A percentile compares a stretch with the other conserved stretches of the same genome.
phyloP scores from a whole-genome alignment of 306 rosid species.

The Quercus gilva region DNA sequence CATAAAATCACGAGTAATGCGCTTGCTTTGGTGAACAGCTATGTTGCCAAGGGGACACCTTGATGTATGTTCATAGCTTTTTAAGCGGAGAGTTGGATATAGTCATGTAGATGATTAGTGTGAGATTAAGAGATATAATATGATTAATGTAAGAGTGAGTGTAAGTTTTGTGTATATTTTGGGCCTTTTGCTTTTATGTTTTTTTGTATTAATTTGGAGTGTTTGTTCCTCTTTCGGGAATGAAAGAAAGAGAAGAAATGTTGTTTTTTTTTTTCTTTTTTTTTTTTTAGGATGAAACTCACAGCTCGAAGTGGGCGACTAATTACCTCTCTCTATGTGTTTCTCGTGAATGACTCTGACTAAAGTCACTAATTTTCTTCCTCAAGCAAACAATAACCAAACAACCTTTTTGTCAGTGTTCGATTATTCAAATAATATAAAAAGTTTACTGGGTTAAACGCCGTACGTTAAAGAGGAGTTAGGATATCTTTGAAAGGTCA shows the following conservation, averaged over 20 bases:
- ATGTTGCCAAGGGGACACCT: slow-evolving; percentile 53
- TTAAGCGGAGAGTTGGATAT: neutral
- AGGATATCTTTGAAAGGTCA: too few relatives aligned
- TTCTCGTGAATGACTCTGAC: neutral
- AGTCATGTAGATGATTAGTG: neutral
- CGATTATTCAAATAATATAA: too few relatives aligned
- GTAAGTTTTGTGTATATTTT: neutral
- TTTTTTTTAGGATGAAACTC: neutral
- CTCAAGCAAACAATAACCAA: too few relatives aligned
- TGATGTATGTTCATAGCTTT: neutral
- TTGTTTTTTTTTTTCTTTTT: neutral
- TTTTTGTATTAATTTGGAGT: neutral
- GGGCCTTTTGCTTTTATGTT: neutral
- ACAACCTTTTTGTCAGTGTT: too few relatives aligned
- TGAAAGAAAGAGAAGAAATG: neutral
- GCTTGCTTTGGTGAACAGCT: slow-evolving; percentile 73
- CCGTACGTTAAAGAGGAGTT: too few relatives aligned
- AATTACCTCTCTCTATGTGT: neutral
- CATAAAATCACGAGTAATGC: slow-evolving; percentile 91
- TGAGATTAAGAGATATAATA: neutral
- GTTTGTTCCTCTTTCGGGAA: neutral
- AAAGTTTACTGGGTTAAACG: too few relatives aligned
- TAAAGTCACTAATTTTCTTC: too few relatives aligned
- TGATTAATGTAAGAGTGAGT: neutral
- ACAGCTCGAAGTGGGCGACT: neutral